phyloP scores from a whole-genome alignment of 306 rosid species.

The Styphnolobium japonicum region DNA sequence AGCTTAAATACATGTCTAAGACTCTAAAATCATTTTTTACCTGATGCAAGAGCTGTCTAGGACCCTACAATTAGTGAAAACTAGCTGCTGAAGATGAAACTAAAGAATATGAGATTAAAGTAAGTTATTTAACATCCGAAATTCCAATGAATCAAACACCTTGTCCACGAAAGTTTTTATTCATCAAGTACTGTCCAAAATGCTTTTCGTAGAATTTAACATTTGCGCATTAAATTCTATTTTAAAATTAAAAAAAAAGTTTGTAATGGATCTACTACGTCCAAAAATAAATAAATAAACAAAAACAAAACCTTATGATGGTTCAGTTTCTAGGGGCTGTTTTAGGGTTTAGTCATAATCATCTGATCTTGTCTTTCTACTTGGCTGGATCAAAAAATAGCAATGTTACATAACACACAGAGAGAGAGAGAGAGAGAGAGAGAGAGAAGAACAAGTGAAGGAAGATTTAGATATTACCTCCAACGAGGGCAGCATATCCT shows the following conservation, averaged over 20 bases:
- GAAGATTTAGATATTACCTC: slow-evolving; percentile 44
- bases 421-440: not conserved
- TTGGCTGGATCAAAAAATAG: not conserved
- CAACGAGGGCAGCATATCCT: slow-evolving; percentile 87
- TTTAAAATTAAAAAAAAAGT: too few species aligned
- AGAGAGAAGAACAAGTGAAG: not conserved
- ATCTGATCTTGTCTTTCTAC: too few species aligned
- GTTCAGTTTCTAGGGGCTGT: not conserved
- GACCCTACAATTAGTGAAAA: not conserved
- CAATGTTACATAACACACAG: not conserved
- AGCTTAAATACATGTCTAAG: not conserved
- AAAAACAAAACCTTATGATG: not conserved
- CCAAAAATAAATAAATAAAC: too few species aligned
- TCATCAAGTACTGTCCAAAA: not conserved
- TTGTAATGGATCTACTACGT: too few species aligned
- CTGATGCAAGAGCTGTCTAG: not conserved
- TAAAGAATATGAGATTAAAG: not conserved
- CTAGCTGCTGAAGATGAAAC: not conserved
- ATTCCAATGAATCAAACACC: not conserved
- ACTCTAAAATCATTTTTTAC: not conserved
- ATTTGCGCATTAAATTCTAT: too few species aligned
- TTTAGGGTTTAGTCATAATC: not conserved
- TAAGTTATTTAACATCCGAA: not conserved
- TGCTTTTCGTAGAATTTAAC: not conserved
- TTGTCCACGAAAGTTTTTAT: not conserved